Evolutionary conservation across 139 green algal species (phyloP).

Genomic region (Closterium sp.): DNA sequence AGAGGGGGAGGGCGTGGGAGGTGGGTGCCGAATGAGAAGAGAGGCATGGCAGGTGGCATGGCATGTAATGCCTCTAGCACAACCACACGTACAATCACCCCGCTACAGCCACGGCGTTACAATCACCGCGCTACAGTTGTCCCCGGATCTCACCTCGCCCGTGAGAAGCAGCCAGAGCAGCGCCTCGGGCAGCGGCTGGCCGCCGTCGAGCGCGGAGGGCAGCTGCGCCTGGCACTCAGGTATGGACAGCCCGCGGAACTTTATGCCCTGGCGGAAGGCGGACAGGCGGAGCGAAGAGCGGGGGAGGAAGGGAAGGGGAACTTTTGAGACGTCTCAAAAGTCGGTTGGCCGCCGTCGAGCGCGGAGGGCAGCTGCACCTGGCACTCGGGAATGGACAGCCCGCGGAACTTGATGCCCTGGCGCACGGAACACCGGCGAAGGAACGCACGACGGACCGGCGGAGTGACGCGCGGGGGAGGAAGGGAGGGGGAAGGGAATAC

Average conservation of each 20-base stretch:
- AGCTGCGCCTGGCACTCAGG: constrained; percentile 88
- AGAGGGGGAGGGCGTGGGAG: no score
- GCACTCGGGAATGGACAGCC: constrained; percentile 90
- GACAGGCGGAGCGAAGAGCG: background rate
- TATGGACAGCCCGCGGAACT: constrained; percentile 91
- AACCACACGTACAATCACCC: no score
- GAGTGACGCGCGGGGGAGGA: no score
- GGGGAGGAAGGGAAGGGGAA: constrained; percentile 63
- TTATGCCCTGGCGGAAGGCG: constrained; percentile 75
- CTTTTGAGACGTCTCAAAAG: constrained; percentile 95
- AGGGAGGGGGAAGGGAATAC: no score
- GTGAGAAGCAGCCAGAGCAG: constrained; percentile 96
- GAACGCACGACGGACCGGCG: no score
- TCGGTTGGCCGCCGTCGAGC: constrained; percentile 71
- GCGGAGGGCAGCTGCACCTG: constrained; percentile 82
- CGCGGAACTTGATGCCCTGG: constrained; percentile 95
- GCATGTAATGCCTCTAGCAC: no score
- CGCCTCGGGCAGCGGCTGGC: constrained; percentile 90
- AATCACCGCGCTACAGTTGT: background rate
- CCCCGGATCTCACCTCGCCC: constrained; percentile 59
- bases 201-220: constrained; percentile 66
- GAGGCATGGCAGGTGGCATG: no score
- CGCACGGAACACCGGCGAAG: background rate
- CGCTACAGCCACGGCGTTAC: no score
- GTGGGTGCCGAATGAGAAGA: no score